These are phyloP conservation scores for Leersia perrieri DNA, from an alignment of 176 grass and related monocot genomes.

Conservation along the genomic window DNA sequence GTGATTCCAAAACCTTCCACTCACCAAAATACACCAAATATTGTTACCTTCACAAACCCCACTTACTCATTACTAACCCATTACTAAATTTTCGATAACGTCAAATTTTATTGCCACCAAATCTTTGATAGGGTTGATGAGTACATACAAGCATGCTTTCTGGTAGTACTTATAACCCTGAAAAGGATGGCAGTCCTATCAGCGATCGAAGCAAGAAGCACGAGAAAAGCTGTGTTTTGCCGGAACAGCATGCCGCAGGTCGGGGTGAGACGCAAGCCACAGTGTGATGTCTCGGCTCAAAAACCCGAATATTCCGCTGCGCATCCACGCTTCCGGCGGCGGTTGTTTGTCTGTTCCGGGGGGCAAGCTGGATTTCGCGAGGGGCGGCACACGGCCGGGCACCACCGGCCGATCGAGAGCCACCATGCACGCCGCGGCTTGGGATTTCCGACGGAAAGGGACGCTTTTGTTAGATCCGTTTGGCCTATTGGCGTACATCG, in stretches of 20 bases:
- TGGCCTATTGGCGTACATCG: background rate
- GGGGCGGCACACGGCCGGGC: background rate
- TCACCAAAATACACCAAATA: too few species aligned
- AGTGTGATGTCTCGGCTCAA: background rate
- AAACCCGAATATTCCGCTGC: background rate
- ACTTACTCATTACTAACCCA: too few species aligned
- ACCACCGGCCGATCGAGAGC: background rate
- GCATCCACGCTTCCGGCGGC: background rate
- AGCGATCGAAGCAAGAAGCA: background rate
- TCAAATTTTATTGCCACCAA: too few species aligned
- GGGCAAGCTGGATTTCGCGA: slow-evolving; percentile 16
- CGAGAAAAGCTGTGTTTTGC: slow-evolving; percentile 17
- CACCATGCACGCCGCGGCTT: background rate
- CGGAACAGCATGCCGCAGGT: background rate
- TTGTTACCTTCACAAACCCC: too few species aligned
- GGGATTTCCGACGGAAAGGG: background rate
- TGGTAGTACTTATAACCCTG: background rate
- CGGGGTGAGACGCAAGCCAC: background rate
- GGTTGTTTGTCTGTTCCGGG: background rate
- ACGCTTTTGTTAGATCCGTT: background rate
- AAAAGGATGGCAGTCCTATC: background rate
- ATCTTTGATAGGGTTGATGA: too few species aligned
- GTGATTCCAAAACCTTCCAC: too few species aligned
- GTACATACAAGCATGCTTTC: too few species aligned
- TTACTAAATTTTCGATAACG: too few species aligned